Percentiles rank a stretch among this genome's conserved stretches.
These are phyloP conservation scores for Closterium sp. DNA, from an alignment of 139 green algal genomes.

Conservation along the genomic window DNA sequence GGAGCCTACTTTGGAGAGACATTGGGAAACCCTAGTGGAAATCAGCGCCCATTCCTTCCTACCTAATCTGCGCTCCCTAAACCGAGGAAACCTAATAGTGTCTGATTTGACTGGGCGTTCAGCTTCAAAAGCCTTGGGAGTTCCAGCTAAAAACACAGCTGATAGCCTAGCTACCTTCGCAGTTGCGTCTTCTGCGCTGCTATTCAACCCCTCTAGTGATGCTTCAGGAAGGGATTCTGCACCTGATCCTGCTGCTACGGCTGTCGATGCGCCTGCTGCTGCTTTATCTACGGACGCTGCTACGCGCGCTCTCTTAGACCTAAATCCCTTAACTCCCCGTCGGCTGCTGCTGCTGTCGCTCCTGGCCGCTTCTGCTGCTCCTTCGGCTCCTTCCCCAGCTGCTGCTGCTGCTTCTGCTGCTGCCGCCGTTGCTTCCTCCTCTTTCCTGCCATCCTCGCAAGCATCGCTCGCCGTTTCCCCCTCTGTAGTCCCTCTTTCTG, in stretches of 20 bases:
- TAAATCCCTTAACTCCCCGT: neutral
- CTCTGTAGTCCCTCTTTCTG: neutral
- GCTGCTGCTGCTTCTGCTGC: neutral
- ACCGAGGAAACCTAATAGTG: neutral
- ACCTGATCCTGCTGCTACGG: neutral
- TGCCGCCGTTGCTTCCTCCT: neutral
- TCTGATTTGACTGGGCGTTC: neutral
- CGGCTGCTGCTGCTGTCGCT: neutral
- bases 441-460: neutral
- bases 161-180: neutral
- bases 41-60: neutral
- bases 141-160: neutral
- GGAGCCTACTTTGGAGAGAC: neutral
- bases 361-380: neutral
- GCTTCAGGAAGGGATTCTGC: neutral
- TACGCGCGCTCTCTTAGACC: neutral
- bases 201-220: neutral
- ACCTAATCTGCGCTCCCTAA: neutral
- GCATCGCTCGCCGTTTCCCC: neutral
- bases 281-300: neutral
- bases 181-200: neutral
- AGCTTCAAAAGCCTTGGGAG: neutral
- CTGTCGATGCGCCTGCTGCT: neutral
- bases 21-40: neutral
- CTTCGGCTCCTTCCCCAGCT: neutral